Evolutionary conservation across 768 basidiomycete species (phyloP).

Genomic region (Kwoniella europaea): DNA sequence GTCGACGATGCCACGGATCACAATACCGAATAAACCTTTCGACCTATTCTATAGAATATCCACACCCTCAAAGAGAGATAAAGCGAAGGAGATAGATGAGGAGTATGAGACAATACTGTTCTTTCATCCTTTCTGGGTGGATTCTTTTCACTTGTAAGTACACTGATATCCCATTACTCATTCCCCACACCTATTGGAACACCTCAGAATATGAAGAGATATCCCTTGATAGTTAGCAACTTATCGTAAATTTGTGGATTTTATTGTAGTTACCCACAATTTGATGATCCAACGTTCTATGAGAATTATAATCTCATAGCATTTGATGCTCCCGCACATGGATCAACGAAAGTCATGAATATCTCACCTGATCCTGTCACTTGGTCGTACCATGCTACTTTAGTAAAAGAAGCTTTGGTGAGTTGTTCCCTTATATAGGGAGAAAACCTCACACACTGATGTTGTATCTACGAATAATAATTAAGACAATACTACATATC

Average conservation of each 20-base stretch:
- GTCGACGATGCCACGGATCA: constrained; percentile 1
- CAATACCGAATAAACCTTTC: constrained; percentile 6
- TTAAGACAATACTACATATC: constrained; percentile 9
- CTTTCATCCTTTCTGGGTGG: constrained; percentile 25
- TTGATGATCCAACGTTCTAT: constrained; percentile 32
- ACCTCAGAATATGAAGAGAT: too few relatives aligned
- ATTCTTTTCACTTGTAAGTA: constrained; percentile 32
- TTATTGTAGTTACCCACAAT: constrained; percentile 33
- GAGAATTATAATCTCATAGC: constrained; percentile 35
- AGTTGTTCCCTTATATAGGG: neutral
- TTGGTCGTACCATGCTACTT: neutral
- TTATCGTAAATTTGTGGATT: neutral
- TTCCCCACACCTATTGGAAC: too few relatives aligned
- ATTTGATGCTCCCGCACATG: constrained; percentile 32
- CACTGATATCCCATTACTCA: neutral
- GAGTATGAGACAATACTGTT: constrained; percentile 25
- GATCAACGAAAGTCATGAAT: constrained; percentile 10
- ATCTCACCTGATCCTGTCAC: constrained; percentile 9
- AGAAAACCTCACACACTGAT: neutral
- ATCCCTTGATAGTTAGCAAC: too few relatives aligned
- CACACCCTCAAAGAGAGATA: constrained; percentile 2
- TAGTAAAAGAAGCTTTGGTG: constrained; percentile 20
- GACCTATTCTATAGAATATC: constrained; percentile 19
- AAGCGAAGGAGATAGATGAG: constrained; percentile 19
- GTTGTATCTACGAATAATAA: neutral